Percentiles rank a stretch among this genome's conserved stretches.
Conservation (phyloP, 2,329 filamentous ascomycete genomes). For the Ascochyta pisi region DNA sequence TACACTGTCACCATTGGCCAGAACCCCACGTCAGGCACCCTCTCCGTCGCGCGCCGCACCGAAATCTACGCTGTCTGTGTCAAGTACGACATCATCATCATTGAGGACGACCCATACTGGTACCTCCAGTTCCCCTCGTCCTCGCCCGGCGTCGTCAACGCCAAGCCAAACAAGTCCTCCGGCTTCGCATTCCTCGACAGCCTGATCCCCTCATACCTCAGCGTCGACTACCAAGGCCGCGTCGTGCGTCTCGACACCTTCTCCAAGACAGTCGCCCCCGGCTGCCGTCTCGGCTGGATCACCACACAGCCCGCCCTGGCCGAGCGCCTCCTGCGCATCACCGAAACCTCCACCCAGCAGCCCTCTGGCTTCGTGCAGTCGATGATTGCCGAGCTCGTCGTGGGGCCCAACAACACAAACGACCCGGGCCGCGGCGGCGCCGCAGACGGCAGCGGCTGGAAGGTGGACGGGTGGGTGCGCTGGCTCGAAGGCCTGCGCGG, state of each 20-base stretch:
- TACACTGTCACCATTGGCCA: constrained; percentile 94
- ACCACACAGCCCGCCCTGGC: constrained; percentile 81
- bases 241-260: constrained; percentile 93
- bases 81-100: constrained; percentile 85
- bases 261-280: constrained; percentile 89
- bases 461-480: constrained; percentile 83
- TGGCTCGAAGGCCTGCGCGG: constrained; percentile 88
- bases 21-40: constrained; percentile 81
- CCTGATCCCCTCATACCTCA: constrained; percentile 81
- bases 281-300: constrained; percentile 89
- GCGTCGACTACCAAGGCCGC: constrained; percentile 81
- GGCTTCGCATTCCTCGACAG: constrained; percentile 84
- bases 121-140: constrained; percentile 88
- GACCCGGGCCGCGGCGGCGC: constrained; percentile 56
- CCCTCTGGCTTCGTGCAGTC: constrained; percentile 90
- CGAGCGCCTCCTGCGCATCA: constrained; percentile 75
- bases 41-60: constrained; percentile 75
- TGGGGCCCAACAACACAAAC: constrained; percentile 69
- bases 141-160: constrained; percentile 46
- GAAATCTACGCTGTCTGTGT: constrained; percentile 82
- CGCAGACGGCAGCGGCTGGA: constrained; percentile 69
- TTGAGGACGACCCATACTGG: constrained; percentile 97
- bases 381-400: constrained; percentile 77
- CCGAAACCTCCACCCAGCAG: constrained; percentile 79
- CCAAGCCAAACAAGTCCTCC: constrained; percentile 58